These are phyloP conservation scores for Clarkia xantiana DNA, from an alignment of 345 rosid species.

Conservation along the genomic window DNA sequence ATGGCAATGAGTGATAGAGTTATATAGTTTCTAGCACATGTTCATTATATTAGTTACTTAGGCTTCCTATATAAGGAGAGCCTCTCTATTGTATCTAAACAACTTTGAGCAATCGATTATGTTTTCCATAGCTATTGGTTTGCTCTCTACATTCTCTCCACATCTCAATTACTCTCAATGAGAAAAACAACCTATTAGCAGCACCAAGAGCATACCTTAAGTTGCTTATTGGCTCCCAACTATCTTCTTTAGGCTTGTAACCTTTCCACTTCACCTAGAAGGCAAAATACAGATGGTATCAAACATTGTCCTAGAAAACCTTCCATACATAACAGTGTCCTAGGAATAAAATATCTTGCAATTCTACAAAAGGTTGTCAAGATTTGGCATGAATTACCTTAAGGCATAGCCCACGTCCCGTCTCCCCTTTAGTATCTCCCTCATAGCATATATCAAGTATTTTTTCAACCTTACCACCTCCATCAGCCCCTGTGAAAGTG, in stretches of 20 bases:
- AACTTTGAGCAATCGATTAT: too few relatives aligned
- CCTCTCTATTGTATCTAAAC: too few relatives aligned
- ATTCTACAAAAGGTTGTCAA: too few relatives aligned
- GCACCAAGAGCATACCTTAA: constrained; percentile 23
- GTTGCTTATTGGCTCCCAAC: constrained; percentile 59
- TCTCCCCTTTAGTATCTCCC: constrained; percentile 32
- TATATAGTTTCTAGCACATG: too few relatives aligned
- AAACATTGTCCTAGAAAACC: not conserved
- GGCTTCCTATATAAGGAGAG: too few relatives aligned
- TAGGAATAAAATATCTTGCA: not conserved
- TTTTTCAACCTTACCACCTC: constrained; percentile 24
- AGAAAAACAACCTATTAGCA: not conserved
- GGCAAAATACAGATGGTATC: not conserved
- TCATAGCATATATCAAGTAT: constrained; percentile 26
- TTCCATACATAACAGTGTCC: not conserved
- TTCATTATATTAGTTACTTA: too few relatives aligned
- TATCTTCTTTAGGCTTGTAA: constrained; percentile 35
- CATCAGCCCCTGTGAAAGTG: constrained; percentile 13
- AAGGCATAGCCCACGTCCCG: constrained; percentile 24
- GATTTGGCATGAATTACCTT: constrained; percentile 23
- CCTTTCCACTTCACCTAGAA: constrained; percentile 52
- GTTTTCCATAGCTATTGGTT: too few relatives aligned
- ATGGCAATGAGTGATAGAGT: not conserved
- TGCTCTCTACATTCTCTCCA: too few relatives aligned
- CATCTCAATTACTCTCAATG: too few relatives aligned